Conservation (phyloP, 75 land plant species). For the Chamaecyparis obtusa region DNA sequence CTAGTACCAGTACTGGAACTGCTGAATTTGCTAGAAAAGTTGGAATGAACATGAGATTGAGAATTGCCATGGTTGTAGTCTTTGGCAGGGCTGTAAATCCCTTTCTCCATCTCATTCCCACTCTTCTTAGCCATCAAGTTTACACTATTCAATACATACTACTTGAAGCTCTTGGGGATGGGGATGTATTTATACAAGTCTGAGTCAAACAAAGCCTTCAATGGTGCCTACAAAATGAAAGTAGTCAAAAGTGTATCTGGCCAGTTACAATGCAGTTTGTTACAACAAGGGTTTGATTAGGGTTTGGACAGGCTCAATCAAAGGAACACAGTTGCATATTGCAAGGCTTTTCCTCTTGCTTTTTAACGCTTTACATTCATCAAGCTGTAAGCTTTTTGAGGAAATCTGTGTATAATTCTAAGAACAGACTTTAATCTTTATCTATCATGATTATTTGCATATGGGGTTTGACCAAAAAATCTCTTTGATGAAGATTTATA, state of each 20-base stretch:
- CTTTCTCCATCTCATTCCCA: conserved; percentile 3
- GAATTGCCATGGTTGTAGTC: neutral
- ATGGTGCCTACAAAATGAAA: neutral
- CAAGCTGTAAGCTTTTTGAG: neutral
- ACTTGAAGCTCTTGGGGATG: neutral
- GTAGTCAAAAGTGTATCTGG: neutral
- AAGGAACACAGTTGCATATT: neutral
- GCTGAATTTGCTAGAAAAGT: neutral
- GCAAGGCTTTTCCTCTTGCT: neutral
- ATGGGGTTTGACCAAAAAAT: neutral
- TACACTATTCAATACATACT: neutral
- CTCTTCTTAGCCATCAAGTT: neutral
- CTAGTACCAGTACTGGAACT: neutral
- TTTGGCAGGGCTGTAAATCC: neutral
- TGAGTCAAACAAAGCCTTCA: neutral
- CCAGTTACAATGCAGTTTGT: no score
- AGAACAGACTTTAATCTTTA: neutral
- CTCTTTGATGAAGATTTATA: neutral
- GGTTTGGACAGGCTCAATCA: neutral
- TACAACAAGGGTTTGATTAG: neutral
- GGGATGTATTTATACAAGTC: neutral
- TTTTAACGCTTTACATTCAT: neutral
- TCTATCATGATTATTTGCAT: neutral
- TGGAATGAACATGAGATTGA: neutral
- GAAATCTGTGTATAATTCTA: neutral